phyloP scores from a whole-genome alignment of 2,329 filamentous ascomycete genomes.

The Hansfordia pulvinata region DNA sequence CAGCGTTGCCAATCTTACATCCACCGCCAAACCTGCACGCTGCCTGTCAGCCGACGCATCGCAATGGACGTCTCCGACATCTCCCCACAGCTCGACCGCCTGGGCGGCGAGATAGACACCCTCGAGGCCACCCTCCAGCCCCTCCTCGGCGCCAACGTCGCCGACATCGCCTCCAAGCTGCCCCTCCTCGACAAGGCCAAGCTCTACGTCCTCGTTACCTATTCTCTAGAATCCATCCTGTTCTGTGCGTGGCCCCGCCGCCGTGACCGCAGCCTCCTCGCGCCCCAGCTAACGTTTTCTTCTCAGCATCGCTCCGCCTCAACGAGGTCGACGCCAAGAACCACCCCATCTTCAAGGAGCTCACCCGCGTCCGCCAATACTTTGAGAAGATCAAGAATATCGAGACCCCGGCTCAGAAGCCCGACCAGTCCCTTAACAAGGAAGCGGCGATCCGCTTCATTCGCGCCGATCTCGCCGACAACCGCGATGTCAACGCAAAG shows the following conservation, averaged over 20 bases:
- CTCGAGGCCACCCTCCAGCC: conserved; percentile 63
- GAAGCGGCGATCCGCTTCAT: conserved; percentile 71
- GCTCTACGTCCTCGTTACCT: conserved; percentile 76
- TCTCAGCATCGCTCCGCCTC: conserved; percentile 55
- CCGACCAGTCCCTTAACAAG: conserved; percentile 49
- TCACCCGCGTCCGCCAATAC: conserved; percentile 79
- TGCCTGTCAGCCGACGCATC: neutral
- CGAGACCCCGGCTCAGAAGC: conserved; percentile 48
- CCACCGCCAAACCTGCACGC: neutral
- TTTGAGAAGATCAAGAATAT: conserved; percentile 79
- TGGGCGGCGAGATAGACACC: conserved; percentile 67
- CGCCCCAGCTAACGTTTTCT: conserved; percentile 3
- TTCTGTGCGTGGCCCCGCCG: conserved; percentile 48
- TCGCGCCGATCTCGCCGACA: conserved; percentile 55
- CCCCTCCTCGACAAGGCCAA: conserved; percentile 93
- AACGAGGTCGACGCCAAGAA: conserved; percentile 70
- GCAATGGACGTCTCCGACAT: conserved; percentile 41
- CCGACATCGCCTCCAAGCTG: conserved; percentile 59
- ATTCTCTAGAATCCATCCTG: conserved; percentile 79
- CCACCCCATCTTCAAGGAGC: conserved; percentile 74
- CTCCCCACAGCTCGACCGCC: conserved; percentile 53
- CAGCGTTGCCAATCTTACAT: neutral
- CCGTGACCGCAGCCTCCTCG: neutral
- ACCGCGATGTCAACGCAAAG: conserved; percentile 35
- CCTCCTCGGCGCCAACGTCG: conserved; percentile 54